Base-by-base conservation (phyloP, 2,329 filamentous ascomycete genomes). In the Polytolypa hystricis region DNA sequence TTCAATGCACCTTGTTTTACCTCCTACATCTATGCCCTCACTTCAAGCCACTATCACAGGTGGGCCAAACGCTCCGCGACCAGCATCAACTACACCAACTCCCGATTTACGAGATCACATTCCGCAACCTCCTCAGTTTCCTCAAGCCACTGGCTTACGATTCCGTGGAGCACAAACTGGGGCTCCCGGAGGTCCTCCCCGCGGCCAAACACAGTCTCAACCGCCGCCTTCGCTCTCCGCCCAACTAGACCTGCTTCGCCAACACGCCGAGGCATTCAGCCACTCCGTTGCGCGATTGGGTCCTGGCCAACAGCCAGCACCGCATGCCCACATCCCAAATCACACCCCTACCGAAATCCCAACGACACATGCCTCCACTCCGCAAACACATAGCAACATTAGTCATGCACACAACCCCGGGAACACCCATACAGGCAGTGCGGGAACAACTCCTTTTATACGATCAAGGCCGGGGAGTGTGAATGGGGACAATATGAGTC, bases 1-100 rank as follows among this genome's bases (percentile, higher is more conserved):
- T 29, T 54, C 57, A 4, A 51, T 66, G 9, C 62, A 65, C 44
- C 57, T 66, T 31, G 58, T 60, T 15, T 50, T 64, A 29, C 65
- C 64, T 9, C 65, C 62, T 7, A 53, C 21, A n/a, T 7, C 21
- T n/a, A 25, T 7, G 2, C 14, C 4, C 30, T 16, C 10, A 9
- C 16, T 5, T 29, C 32, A 11, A 25, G 21, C 21, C 21, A 25
- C n/a, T n/a, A n/a, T n/a, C n/a, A n/a, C 21, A 25, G 7, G 7
- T 25, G 21, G n/a, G 7, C 7, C 21, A 7, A 25, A 7, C n/a
- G n/a, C 7, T 25, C n/a, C 21, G 21, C 21, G n/a, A 25, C 21
- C 21, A 25, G n/a, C 21, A 25, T 7, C 7, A 7, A 7, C 21
- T 7, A 25, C 21, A 25, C 21, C 21, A 25, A 25, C n/a, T 25